Conservation (phyloP, 129 eudicot genomes). For the Artemisia tridentata region DNA sequence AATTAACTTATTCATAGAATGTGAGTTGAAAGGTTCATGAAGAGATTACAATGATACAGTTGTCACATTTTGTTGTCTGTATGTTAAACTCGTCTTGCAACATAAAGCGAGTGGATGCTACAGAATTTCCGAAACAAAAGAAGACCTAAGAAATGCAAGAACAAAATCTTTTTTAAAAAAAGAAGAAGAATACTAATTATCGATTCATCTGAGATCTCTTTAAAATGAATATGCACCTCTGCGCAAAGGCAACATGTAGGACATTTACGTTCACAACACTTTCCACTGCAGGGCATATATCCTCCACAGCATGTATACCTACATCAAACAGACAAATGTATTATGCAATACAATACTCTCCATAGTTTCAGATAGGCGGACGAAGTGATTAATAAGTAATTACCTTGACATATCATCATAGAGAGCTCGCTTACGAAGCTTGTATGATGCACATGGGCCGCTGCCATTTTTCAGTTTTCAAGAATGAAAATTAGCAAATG, state of each 20-base stretch:
- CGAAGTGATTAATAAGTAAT: conserved; percentile 5
- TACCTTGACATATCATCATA: conserved; percentile 94
- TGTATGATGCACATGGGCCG: conserved; percentile 81
- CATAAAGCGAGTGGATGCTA: conserved; percentile 87
- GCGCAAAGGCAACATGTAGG: conserved; percentile 85
- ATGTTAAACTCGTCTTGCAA: conserved; percentile 95
- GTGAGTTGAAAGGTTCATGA: conserved; percentile 7
- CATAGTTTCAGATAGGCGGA: not conserved
- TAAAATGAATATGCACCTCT: conserved; percentile 51
- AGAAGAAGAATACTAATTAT: not conserved
- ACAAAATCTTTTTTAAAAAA: not conserved
- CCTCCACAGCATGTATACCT: conserved; percentile 90
- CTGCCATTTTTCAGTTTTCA: conserved; percentile 34
- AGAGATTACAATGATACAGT: conserved; percentile 81
- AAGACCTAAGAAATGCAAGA: conserved; percentile 49
- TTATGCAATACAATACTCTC: not conserved
- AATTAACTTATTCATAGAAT: not conserved
- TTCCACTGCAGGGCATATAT: conserved; percentile 93
- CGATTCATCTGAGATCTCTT: not conserved
- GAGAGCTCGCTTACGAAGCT: conserved; percentile 87
- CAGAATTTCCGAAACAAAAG: conserved; percentile 80
- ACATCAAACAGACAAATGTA: conserved; percentile 12
- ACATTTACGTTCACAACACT: conserved; percentile 83
- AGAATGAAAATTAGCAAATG: conserved; percentile 5
- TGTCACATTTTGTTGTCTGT: conserved; percentile 88